phyloP scores from a whole-genome alignment of 2,329 filamentous ascomycete species.

The Pochonia chlamydosporia region DNA sequence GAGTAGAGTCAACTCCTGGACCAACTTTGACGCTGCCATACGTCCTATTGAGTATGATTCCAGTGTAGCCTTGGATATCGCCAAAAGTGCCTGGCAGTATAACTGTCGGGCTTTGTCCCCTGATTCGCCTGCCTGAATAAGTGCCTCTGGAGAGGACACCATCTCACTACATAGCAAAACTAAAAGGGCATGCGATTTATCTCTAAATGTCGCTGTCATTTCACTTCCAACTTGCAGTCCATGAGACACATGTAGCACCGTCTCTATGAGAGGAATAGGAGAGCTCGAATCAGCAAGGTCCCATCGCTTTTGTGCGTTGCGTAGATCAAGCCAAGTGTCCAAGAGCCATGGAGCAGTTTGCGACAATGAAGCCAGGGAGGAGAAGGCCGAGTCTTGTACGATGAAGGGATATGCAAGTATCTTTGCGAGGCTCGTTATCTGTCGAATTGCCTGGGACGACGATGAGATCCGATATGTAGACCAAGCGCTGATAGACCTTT shows the following conservation, averaged over 20 bases:
- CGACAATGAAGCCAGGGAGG: constrained; percentile 26
- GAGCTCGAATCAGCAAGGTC: constrained; percentile 22
- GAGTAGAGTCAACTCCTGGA: constrained; percentile 34
- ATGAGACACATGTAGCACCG: constrained; percentile 27
- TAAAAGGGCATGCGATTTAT: constrained; percentile 33
- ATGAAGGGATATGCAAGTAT: constrained; percentile 36
- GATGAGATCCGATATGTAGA: constrained; percentile 33
- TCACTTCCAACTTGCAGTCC: constrained; percentile 13
- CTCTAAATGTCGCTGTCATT: constrained; percentile 16
- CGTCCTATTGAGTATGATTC: constrained; percentile 28
- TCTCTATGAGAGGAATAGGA: constrained; percentile 30
- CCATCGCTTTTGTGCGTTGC: constrained; percentile 33
- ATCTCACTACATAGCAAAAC: constrained; percentile 37
- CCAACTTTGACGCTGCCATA: constrained; percentile 36
- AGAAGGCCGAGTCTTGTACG: constrained; percentile 25
- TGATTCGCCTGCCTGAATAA: constrained; percentile 21
- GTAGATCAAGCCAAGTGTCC: constrained; percentile 40
- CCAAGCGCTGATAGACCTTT: constrained; percentile 17
- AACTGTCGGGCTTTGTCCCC: constrained; percentile 23
- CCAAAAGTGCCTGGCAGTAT: constrained; percentile 32
- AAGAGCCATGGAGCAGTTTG: constrained; percentile 43
- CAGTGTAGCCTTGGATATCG: constrained; percentile 30
- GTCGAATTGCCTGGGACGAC: constrained; percentile 38
- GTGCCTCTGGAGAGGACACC: constrained; percentile 24
- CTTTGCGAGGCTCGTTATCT: constrained; percentile 37